Percentiles rank a stretch among this genome's conserved stretches.
phyloP scores from a whole-genome alignment of 768 basidiomycete species.

The Amanita inopinata region DNA sequence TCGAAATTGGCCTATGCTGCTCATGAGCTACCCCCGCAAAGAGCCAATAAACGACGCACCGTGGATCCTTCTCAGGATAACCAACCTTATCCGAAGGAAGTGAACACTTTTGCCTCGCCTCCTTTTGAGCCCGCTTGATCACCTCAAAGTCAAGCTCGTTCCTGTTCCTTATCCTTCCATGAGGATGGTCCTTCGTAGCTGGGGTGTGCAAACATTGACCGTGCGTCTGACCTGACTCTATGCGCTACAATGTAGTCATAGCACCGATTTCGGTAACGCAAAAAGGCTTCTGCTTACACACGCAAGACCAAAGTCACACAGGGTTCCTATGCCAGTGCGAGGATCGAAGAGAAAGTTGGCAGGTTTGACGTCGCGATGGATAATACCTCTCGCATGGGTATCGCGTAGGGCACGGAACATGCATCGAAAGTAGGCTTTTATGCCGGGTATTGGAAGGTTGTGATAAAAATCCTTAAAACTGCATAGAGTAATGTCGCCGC shows the following conservation, averaged over 20 bases:
- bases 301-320: constrained; percentile 94
- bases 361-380: constrained; percentile 96
- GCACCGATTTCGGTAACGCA: background rate
- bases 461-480: constrained; percentile 63
- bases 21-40: background rate
- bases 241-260: constrained; percentile 31
- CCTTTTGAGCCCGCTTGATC: constrained; percentile 49
- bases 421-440: constrained; percentile 83
- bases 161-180: constrained; percentile 45
- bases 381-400: constrained; percentile 76
- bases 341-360: constrained; percentile 96
- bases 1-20: constrained; percentile 58
- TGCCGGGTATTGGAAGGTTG: constrained; percentile 58
- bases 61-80: constrained; percentile 63
- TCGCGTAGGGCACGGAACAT: constrained; percentile 87
- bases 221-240: constrained; percentile 35
- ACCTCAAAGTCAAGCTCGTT: constrained; percentile 37
- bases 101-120: constrained; percentile 44
- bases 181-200: constrained; percentile 50
- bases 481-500: background rate
- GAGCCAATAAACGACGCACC: constrained; percentile 29
- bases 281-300: constrained; percentile 46
- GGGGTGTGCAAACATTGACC: constrained; percentile 75
- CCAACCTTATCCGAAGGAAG: constrained; percentile 64
- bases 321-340: constrained; percentile 67